Evolutionary conservation across 176 grass and related monocot species (phyloP), one percentile per base, ranked within the genome.

Genomic region (Aegilops tauschii): DNA sequence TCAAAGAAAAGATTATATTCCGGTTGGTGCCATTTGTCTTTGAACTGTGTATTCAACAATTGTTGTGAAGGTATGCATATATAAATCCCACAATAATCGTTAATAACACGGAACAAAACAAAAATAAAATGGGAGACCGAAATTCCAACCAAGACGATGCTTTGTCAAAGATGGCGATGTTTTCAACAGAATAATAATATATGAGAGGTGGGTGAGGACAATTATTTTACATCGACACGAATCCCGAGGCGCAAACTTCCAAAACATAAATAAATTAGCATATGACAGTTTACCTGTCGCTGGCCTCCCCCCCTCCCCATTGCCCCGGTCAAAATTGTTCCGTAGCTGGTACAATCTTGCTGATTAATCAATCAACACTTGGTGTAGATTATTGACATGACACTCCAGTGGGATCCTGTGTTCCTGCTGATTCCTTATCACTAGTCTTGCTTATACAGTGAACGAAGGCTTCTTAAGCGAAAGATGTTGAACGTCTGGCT

Each of bases 1-100:
- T 75, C 3, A 56, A 61, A 11, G 20, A 71, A 69, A 25, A 69
- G 9, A 77, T 69, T 86, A 74, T 63, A 11, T 74, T 85, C 34
- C 61, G 47, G 45, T 77, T 69, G 61, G 47, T 81, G 77, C 34
- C 77, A 61, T 81, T 85, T 77, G 76, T 80, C 66, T 31, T 29
- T 6, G 20, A 18, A 35, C 56, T 27, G 78, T 78, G 34, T 28
- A 6, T 69, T 69, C 34, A 39, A 32, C 36, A 59, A 59, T 59
- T 9, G 54, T 6, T 59, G 9, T 59, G 54, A 40, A 58, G 61
- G 0, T 35, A 18, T 54, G 50, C 42, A 76, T 13, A 18, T 10
- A 78, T 27, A 25, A 35, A 78, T 5, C 2, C 0, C 54, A n/a
- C 6, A 11, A 42, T 40, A 83, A 20, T 74, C 5, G 12, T 39